Evolutionary conservation across 768 basidiomycete species (phyloP).

Genomic region (Tricholoma matsutake): DNA sequence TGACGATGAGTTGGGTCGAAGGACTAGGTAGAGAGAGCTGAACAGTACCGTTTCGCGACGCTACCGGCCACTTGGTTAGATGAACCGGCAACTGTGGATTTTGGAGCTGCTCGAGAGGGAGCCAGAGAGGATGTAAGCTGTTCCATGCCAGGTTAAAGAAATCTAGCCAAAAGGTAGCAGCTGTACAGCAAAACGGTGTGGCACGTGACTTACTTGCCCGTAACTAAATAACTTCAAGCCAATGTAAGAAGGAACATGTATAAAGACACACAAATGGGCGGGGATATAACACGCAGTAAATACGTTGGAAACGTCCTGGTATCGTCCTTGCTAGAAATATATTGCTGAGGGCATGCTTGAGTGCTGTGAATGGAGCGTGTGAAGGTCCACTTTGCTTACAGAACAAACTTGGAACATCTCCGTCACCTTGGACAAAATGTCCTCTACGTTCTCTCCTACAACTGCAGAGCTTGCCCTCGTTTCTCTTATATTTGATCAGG

Average conservation of each 20-base stretch:
- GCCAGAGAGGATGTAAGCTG: constrained; percentile 66
- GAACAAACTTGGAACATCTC: not conserved
- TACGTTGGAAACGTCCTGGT: not conserved
- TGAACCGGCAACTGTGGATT: constrained; percentile 51
- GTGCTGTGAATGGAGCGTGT: not conserved
- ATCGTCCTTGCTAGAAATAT: not conserved
- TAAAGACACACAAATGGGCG: not conserved
- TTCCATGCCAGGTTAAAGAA: constrained; percentile 53
- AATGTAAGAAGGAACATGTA: not conserved
- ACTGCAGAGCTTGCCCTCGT: constrained; percentile 58
- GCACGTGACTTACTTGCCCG: not conserved
- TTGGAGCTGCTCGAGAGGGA: constrained; percentile 54
- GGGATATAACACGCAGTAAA: not conserved
- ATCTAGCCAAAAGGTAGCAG: not conserved
- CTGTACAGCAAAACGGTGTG: too few species aligned
- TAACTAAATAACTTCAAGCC: too few species aligned
- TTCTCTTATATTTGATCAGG: constrained; percentile 66
- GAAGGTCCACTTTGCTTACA: not conserved
- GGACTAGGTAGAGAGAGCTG: constrained; percentile 5
- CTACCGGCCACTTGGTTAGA: constrained; percentile 64
- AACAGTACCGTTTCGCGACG: constrained; percentile 74
- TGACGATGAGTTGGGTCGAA: constrained; percentile 3
- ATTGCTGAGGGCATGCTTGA: not conserved
- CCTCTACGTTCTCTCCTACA: constrained; percentile 43
- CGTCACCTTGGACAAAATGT: constrained; percentile 27